Base-by-base conservation (phyloP, 139 green algal species). In the Asterochloris sp. region DNA sequence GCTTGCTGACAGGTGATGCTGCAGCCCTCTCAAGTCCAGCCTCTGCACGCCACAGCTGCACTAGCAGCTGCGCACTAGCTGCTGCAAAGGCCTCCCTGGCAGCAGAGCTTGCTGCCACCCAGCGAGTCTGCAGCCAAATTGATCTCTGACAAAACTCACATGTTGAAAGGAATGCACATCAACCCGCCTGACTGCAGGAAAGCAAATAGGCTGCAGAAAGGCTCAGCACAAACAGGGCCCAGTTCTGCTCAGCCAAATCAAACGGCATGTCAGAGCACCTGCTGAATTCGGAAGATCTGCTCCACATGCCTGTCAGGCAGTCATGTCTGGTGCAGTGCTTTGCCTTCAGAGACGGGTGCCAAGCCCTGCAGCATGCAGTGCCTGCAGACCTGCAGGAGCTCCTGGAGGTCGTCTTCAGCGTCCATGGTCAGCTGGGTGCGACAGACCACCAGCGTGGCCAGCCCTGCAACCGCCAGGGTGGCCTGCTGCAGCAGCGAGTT, bases 381-480 rank as follows among this genome's bases (percentile, higher is more conserved):
- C 38, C 38, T 54, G 38, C 38, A 54, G 4, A 54, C 38, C 38
- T 71, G 66, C 66, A 71, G 66, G 66, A 71, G 21, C 21, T 71
- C 66, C 66, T 71, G 19, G 19, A 71, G 66, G 19, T 26, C 21
- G 66, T 26, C 66, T 23, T 71, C 66, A 26, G 66, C 66, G 9
- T 54, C 38, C 66, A 71, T 71, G 76, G 78, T 76, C 19, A 83
- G 78, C 11, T 76, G 47, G n/a, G 27, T 83, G 4, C 78, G 67
- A 0, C 67, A 19, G 17, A 83, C 24, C 17, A 77, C 67, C 38
- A 83, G 28, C 28, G 47, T 62, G 38, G 67, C 63, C 13, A 83
- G 67, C 29, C 78, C 78, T 27, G 78, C 78, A 47, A 83, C 29
- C 21, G 67, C 69, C 66, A 83, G 67, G 66, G 68, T 66, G 78